Evolutionary conservation across 352 stramenopile genomes (phyloP), one percentile per base, ranked within the genome.

Genomic region (Lagenidium giganteum): DNA sequence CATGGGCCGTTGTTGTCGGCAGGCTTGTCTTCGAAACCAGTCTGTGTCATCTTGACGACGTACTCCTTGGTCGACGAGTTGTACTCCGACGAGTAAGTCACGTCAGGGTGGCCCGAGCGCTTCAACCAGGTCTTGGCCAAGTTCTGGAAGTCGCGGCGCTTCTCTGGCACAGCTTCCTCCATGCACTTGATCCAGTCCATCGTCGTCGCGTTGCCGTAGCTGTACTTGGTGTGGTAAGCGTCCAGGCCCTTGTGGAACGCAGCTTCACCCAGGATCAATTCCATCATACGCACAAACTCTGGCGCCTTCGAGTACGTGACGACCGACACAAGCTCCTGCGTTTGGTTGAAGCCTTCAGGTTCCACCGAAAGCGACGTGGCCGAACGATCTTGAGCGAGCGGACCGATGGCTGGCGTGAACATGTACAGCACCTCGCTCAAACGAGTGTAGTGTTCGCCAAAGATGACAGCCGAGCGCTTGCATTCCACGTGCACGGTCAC

Each of bases 401-500:
- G 72, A 34, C 76, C 76, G n/a, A 83, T 79, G 5, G 70, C 71
- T 13, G 76, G 76, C 13, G 67, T 84, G 42, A 78, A 85, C 76
- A 85, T 85, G 53, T 80, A 72, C 49, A 83, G 34, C 26, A 88
- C 72, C 57, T 85, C 71, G 23, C 64, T 82, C 48, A 88, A 54
- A 51, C 76, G 76, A 42, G 66, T 74, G 53, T 85, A 88, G 42
- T 86, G 72, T 31, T 78, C 48, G 8, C 76, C 76, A 44, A 88
- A 88, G 45, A 88, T 84, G 21, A 59, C 51, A 0, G 65, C 72
- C 23, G 27, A 70, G 36, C 76, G 67, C 64, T 85, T 84, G 48
- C 76, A 70, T 40, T 88, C 70, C 70, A 88, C 84, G 67, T 88
- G 76, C 34, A 88, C 76, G 12, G 76, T 88, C 22, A 88, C 76